phyloP scores from a whole-genome alignment of 2,329 filamentous ascomycete species.

The Penicillium sp. region DNA sequence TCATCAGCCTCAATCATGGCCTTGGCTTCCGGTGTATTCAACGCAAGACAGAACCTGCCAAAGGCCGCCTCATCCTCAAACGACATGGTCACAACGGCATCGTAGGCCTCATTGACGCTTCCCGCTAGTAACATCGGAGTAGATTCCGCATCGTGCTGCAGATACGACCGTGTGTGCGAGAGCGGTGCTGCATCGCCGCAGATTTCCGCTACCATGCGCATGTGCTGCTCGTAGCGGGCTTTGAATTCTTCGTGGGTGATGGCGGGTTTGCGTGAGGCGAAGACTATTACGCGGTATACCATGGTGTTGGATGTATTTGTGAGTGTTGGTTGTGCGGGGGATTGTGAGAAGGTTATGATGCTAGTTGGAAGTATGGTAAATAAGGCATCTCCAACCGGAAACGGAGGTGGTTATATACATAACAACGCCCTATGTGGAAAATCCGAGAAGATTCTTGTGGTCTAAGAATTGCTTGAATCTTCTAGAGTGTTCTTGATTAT shows the following conservation, averaged over 20 bases:
- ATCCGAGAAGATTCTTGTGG: background rate
- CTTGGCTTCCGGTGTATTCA: background rate
- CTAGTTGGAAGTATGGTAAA: background rate
- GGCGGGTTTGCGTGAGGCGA: background rate
- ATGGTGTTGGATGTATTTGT: background rate
- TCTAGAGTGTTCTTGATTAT: background rate
- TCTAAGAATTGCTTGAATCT: background rate
- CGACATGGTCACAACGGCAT: background rate
- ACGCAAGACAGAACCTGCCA: background rate
- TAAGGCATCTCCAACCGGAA: background rate
- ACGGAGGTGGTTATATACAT: background rate
- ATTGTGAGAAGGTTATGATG: background rate
- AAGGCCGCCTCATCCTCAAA: background rate
- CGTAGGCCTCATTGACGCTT: background rate
- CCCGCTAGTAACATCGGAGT: background rate
- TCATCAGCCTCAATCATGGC: background rate
- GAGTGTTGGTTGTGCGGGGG: background rate
- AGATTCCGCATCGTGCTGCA: background rate
- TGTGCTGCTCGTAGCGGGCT: background rate
- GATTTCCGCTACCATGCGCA: background rate
- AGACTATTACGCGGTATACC: background rate
- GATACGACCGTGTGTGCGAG: background rate
- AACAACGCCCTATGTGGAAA: background rate
- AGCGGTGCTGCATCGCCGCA: background rate
- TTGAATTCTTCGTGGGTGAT: background rate